phyloP scores from a whole-genome alignment of 164 flowering plant genomes.

The Piper betle region DNA sequence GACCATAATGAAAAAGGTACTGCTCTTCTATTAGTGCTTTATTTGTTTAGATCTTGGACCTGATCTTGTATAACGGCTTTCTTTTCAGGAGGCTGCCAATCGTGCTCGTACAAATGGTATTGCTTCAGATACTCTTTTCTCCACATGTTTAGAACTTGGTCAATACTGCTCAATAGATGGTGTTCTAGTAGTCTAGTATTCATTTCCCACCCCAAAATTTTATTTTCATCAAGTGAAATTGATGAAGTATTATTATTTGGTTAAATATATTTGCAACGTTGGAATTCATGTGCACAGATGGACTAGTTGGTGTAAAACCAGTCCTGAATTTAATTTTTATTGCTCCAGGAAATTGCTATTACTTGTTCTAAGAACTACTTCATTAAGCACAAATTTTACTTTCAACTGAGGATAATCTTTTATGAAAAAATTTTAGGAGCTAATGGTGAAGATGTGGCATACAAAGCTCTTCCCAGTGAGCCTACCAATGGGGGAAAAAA shows the following conservation, averaged over 20 bases:
- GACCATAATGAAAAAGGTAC: constrained; percentile 67
- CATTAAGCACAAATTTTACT: too few relatives aligned
- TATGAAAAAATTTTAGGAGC: neutral
- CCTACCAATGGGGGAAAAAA: constrained; percentile 20
- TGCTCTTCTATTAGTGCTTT: neutral
- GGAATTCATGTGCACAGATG: too few relatives aligned
- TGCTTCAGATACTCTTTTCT: constrained; percentile 7
- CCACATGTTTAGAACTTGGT: neutral
- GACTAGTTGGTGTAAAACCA: too few relatives aligned
- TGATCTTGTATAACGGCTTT: neutral
- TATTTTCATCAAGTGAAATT: neutral
- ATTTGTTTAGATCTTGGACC: neutral
- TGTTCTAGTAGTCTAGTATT: neutral
- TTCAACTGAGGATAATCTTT: too few relatives aligned
- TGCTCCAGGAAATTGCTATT: too few relatives aligned
- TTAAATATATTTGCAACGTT: too few relatives aligned
- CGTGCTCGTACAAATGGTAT: constrained; percentile 33
- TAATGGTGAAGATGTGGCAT: constrained; percentile 35
- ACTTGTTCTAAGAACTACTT: too few relatives aligned
- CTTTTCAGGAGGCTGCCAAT: constrained; percentile 53
- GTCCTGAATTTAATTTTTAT: too few relatives aligned
- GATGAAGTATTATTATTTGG: too few relatives aligned
- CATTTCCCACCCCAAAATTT: neutral
- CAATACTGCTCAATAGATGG: neutral
- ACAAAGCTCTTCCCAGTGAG: constrained; percentile 61